Conservation (phyloP, 2,329 filamentous ascomycete species). For the Ceratocystis diversiconidia region DNA sequence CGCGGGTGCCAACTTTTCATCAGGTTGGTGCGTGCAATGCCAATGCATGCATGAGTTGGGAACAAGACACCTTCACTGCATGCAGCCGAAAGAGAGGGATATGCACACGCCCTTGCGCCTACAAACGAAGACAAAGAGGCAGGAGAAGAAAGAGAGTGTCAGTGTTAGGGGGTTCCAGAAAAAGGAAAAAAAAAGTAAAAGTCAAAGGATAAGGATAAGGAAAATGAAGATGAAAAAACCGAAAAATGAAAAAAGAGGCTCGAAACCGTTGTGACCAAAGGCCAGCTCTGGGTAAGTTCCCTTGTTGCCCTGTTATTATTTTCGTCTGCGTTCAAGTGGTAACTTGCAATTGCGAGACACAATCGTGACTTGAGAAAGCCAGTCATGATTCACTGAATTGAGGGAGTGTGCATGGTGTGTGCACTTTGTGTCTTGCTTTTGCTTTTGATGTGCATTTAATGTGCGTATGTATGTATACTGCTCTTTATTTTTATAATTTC, state of each 20-base stretch:
- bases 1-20: neutral
- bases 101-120: constrained; percentile 3
- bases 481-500: neutral
- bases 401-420: neutral
- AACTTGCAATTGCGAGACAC: neutral
- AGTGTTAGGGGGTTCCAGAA: neutral
- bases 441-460: neutral
- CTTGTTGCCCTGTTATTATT: too few species aligned
- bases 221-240: neutral
- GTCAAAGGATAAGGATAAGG: neutral
- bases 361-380: neutral
- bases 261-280: too few species aligned
- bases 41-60: neutral
- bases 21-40: neutral
- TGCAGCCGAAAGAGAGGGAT: constrained; percentile 1
- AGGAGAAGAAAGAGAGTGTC: neutral
- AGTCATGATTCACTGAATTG: neutral
- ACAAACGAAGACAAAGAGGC: neutral
- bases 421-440: neutral
- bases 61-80: neutral
- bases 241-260: neutral
- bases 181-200: neutral
- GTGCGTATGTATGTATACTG: too few species aligned
- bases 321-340: too few species aligned
- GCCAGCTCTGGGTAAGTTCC: too few species aligned